Conservation (phyloP, 305 asterid genomes). For the Fraxinus sp. region DNA sequence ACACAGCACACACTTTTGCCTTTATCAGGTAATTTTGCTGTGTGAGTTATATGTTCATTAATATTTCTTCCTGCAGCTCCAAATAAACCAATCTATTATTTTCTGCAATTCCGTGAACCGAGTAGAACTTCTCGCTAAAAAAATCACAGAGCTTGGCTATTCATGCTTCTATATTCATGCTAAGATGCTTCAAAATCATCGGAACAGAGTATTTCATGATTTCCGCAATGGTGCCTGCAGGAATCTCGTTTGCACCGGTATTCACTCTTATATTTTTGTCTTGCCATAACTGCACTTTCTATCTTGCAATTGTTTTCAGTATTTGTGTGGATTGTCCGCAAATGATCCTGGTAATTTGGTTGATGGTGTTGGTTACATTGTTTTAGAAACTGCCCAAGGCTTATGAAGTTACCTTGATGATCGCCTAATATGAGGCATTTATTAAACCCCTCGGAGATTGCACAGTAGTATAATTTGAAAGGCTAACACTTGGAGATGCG, state of each 20-base stretch:
- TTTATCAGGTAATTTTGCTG: constrained; percentile 17
- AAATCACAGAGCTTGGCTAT: constrained; percentile 93
- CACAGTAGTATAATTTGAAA: background rate
- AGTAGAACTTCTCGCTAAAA: constrained; percentile 93
- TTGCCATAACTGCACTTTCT: constrained; percentile 6
- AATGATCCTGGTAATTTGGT: background rate
- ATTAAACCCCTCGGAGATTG: background rate
- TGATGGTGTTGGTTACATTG: background rate
- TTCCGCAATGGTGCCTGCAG: constrained; percentile 98
- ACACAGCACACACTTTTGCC: constrained; percentile 15
- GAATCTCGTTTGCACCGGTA: constrained; percentile 98
- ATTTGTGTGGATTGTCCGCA: background rate
- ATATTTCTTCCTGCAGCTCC: constrained; percentile 59
- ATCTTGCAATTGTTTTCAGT: background rate
- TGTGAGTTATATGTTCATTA: constrained; percentile 21
- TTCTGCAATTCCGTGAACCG: constrained; percentile 97
- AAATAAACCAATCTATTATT: constrained; percentile 91
- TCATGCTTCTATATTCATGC: constrained; percentile 98
- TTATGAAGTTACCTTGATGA: background rate
- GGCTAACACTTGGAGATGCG: background rate
- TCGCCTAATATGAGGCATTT: background rate
- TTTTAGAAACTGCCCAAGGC: background rate
- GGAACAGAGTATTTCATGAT: constrained; percentile 92
- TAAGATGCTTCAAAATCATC: constrained; percentile 97
- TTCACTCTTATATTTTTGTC: constrained; percentile 17